A percentile compares a stretch with the other conserved stretches of the same genome.
phyloP scores from a whole-genome alignment of 192 early-diverging fungal species.

The Mortierella antarctica region DNA sequence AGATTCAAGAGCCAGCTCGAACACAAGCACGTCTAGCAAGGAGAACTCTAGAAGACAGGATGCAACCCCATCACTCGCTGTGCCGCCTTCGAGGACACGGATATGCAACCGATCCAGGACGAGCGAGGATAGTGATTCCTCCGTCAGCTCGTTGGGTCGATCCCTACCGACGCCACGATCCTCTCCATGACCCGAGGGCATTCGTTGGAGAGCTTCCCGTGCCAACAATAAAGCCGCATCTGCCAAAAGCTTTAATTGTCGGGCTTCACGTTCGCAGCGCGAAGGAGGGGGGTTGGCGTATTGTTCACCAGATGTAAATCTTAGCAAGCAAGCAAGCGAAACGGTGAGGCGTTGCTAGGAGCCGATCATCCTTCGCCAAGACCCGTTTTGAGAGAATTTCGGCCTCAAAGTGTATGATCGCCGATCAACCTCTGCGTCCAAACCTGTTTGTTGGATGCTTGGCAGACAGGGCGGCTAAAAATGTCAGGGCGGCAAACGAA shows the following conservation, averaged over 20 bases:
- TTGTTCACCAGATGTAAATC: no score
- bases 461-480: no score
- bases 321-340: no score
- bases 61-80: not conserved
- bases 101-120: not conserved
- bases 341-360: no score
- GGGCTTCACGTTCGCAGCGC: no score
- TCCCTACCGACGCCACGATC: slow-evolving; percentile 39
- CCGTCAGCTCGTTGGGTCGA: slow-evolving; percentile 30
- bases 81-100: not conserved
- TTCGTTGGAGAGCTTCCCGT: not conserved
- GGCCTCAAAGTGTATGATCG: no score
- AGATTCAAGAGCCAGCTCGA: not conserved
- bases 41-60: not conserved
- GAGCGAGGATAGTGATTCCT: slow-evolving; percentile 24
- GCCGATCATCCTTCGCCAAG: no score
- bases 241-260: no score
- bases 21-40: not conserved
- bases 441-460: not conserved
- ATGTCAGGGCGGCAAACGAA: not conserved
- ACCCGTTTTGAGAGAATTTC: no score
- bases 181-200: slow-evolving; percentile 22
- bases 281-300: no score
- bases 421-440: no score
- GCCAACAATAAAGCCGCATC: not conserved